phyloP scores from a whole-genome alignment of 2,329 filamentous ascomycete species.

The Nannizzia gypsea region DNA sequence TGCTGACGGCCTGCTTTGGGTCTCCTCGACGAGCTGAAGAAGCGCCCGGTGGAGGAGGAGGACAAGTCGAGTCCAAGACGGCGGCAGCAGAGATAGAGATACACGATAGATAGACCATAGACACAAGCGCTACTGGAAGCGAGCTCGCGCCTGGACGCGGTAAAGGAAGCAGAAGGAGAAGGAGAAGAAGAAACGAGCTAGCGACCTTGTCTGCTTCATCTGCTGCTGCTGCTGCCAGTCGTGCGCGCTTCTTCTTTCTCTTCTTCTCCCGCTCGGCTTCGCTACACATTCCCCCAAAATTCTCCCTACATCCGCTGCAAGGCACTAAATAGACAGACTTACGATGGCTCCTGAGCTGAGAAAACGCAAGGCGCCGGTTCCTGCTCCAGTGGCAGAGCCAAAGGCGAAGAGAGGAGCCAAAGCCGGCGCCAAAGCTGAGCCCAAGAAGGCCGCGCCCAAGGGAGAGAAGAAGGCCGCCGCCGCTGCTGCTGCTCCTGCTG shows the following conservation, averaged over 20 bases:
- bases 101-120: neutral
- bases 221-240: neutral
- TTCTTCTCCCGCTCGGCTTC: neutral
- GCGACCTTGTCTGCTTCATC: neutral
- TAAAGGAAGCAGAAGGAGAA: neutral
- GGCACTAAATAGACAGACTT: neutral
- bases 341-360: constrained; percentile 43
- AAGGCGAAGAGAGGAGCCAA: constrained; percentile 24
- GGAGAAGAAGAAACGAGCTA: constrained; percentile 4
- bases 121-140: neutral
- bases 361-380: constrained; percentile 47
- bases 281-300: constrained; percentile 7
- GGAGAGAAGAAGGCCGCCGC: constrained; percentile 21
- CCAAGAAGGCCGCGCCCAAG: constrained; percentile 20
- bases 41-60: neutral
- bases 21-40: neutral
- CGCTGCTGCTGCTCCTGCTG: neutral
- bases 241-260: neutral
- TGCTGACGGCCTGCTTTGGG: too few relatives aligned
- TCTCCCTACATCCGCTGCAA: neutral
- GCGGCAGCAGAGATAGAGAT: neutral
- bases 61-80: neutral
- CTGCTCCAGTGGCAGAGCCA: constrained; percentile 38
- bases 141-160: too few relatives aligned
- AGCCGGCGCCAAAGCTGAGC: constrained; percentile 15